A percentile compares a stretch with the other conserved stretches of the same genome.
These are phyloP conservation scores for Aspergillus pseudonomiae DNA, from an alignment of 2,329 filamentous ascomycete genomes.

Conservation along the genomic window DNA sequence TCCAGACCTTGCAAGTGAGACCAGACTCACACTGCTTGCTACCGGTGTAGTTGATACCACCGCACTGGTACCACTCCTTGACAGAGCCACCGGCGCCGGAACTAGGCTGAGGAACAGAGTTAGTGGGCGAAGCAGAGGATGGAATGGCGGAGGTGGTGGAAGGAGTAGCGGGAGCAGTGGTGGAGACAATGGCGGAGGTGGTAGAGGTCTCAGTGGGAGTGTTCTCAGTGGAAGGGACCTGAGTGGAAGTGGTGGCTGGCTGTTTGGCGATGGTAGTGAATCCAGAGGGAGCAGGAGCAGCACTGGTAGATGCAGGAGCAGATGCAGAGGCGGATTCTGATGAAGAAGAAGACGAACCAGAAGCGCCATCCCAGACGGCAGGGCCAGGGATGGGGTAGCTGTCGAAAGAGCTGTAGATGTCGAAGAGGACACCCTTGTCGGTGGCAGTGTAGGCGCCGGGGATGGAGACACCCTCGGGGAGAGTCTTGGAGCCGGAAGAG, in stretches of 20 bases:
- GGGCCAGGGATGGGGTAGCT: slow-evolving; percentile 27
- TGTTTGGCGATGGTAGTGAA: slow-evolving; percentile 8
- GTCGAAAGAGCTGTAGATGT: slow-evolving; percentile 23
- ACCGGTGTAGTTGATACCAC: slow-evolving; percentile 20
- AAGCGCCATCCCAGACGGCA: slow-evolving; percentile 24
- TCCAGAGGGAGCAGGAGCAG: slow-evolving; percentile 9
- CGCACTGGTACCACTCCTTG: slow-evolving; percentile 22
- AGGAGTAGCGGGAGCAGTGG: neutral
- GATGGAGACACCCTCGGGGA: slow-evolving; percentile 24
- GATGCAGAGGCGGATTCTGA: slow-evolving; percentile 9
- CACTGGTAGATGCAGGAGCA: slow-evolving; percentile 5
- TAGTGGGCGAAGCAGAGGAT: slow-evolving; percentile 7
- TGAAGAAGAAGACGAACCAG: slow-evolving; percentile 16
- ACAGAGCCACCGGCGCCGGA: slow-evolving; percentile 8
- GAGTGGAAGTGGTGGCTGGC: neutral
- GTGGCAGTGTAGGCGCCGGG: slow-evolving; percentile 23
- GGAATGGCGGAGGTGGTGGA: slow-evolving; percentile 6
- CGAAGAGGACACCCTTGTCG: slow-evolving; percentile 22
- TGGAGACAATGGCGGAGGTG: slow-evolving; percentile 11
- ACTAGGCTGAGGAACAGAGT: slow-evolving; percentile 4
- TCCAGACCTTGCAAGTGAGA: slow-evolving; percentile 25
- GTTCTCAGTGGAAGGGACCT: neutral
- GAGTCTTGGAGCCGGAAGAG: slow-evolving; percentile 20
- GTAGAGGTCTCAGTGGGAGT: slow-evolving; percentile 1
- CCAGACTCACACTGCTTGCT: slow-evolving; percentile 18